These are phyloP conservation scores for Aaosphaeria arxii DNA, from an alignment of 2,329 filamentous ascomycete species.

Conservation along the genomic window DNA sequence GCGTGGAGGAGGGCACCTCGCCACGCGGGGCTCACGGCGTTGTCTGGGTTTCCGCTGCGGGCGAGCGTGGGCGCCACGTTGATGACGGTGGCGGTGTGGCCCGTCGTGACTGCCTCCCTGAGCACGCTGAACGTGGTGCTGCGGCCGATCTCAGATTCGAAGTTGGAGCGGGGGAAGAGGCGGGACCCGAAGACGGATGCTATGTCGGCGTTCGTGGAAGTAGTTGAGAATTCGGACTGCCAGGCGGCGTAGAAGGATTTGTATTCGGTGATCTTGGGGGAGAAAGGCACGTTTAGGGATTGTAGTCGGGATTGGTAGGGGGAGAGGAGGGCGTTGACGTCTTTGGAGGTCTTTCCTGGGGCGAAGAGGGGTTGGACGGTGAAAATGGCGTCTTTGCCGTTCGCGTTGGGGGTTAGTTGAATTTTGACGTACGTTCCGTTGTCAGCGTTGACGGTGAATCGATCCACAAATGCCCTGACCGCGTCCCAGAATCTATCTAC, in stretches of 20 bases:
- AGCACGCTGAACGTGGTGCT: slow-evolving; percentile 24
- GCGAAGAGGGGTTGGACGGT: slow-evolving; percentile 21
- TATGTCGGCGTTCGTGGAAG: slow-evolving; percentile 6
- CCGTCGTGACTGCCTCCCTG: slow-evolving; percentile 18
- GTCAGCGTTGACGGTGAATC: slow-evolving; percentile 10
- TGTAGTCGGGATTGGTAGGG: slow-evolving; percentile 12
- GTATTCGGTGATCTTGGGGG: slow-evolving; percentile 28
- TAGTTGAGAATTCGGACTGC: slow-evolving; percentile 24
- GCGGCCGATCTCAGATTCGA: slow-evolving; percentile 17
- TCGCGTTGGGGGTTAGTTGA: slow-evolving; percentile 6
- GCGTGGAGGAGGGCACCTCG: slow-evolving; percentile 20
- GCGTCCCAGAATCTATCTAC: slow-evolving; percentile 28
- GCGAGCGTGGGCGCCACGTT: slow-evolving; percentile 17
- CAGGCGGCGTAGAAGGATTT: slow-evolving; percentile 24
- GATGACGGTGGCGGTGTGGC: slow-evolving; percentile 16
- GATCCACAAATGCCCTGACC: slow-evolving; percentile 12
- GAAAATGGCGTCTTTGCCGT: slow-evolving; percentile 11
- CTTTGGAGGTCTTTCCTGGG: slow-evolving; percentile 14
- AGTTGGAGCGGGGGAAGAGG: slow-evolving; percentile 26
- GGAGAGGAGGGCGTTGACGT: slow-evolving; percentile 10
- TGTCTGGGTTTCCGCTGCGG: slow-evolving; percentile 16
- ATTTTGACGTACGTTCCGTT: slow-evolving; percentile 17
- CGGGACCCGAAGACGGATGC: slow-evolving; percentile 12
- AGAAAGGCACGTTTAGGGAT: slow-evolving; percentile 19
- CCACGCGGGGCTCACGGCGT: slow-evolving; percentile 24